Base-by-base conservation (phyloP, 169 alveolate genomes). In the Besnoitia besnoiti region DNA sequence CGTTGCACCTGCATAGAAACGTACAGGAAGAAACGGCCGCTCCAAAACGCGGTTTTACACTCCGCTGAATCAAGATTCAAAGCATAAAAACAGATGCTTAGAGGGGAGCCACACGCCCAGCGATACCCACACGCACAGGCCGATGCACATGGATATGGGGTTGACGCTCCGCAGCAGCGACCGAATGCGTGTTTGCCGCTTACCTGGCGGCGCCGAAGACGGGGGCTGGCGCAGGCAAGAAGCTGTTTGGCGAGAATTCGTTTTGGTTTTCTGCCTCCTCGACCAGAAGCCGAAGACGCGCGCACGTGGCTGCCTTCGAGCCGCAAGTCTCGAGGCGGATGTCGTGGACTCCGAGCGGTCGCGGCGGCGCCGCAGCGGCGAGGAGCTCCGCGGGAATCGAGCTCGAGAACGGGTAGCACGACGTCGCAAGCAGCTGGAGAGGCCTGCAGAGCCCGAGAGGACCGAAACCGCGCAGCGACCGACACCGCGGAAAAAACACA, bases 261-360 rank as follows among this genome's bases (percentile, higher is more conserved):
- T 51, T 47, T 51, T 30, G 19, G 3, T 19, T 3, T 0, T 21
- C 76, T 16, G 92, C 84, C 35, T 62, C 85, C 27, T 39, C 85
- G 8, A 76, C 84, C 27, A 76, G 55, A 21, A 49, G 40, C n/a
- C 77, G 61, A 2, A 88, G 85, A 16, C 42, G 44, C 21, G 93
- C 93, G 55, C 93, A 89, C 7, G 93, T 76, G 12, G 93, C 73
- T 8, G 93, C 93, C 80, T 89, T 89, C 42, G 93, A 79, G n/a
- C 93, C 93, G 42, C 93, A 75, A 24, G 39, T 39, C 4, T 75
- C 92, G 40, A 67, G 39, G 10, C 49, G 39, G 19, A 88, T 62
- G 35, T 42, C 50, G 7, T 62, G 37, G 39, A n/a, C 62, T 3
- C 33, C 12, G 40, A 77, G 87, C 19, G 82, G 40, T 7, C 44